Conservation (phyloP, 164 flowering plant genomes). For the Sedum album region DNA sequence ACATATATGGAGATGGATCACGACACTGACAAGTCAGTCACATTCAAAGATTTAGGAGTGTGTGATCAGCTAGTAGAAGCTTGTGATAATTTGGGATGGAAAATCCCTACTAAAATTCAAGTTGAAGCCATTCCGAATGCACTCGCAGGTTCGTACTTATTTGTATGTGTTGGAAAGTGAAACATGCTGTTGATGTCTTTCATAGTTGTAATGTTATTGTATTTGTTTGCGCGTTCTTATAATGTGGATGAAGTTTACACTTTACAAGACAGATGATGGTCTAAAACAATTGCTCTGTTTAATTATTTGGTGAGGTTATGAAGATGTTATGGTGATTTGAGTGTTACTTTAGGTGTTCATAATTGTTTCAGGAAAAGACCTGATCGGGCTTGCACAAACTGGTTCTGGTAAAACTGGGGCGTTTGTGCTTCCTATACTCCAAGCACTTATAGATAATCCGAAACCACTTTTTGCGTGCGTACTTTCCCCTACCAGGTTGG, state of each 20-base stretch:
- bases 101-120: slow-evolving; percentile 63
- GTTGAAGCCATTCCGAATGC: slow-evolving; percentile 72
- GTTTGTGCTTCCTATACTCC: slow-evolving; percentile 82
- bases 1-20: slow-evolving; percentile 17
- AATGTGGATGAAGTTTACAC: too few species aligned
- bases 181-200: too few species aligned
- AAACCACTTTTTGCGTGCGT: slow-evolving; percentile 77
- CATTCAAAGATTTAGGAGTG: slow-evolving; percentile 58
- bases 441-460: slow-evolving; percentile 46
- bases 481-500: slow-evolving; percentile 79
- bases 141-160: slow-evolving; percentile 74
- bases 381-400: slow-evolving; percentile 84
- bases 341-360: too few species aligned
- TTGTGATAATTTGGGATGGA: slow-evolving; percentile 70
- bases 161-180: too few species aligned
- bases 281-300: too few species aligned
- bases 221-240: too few species aligned
- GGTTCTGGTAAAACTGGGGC: slow-evolving; percentile 99
- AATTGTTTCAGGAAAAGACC: slow-evolving; percentile 54
- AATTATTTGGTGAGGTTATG: too few species aligned
- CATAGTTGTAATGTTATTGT: too few species aligned
- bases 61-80: slow-evolving; percentile 57
- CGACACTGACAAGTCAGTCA: slow-evolving; percentile 24
- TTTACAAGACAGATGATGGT: too few species aligned
- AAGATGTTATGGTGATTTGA: too few species aligned